Evolutionary conservation across 139 green algal species (phyloP), one percentile per base, ranked within the genome.

Genomic region (Chlamydomonas sp.): DNA sequence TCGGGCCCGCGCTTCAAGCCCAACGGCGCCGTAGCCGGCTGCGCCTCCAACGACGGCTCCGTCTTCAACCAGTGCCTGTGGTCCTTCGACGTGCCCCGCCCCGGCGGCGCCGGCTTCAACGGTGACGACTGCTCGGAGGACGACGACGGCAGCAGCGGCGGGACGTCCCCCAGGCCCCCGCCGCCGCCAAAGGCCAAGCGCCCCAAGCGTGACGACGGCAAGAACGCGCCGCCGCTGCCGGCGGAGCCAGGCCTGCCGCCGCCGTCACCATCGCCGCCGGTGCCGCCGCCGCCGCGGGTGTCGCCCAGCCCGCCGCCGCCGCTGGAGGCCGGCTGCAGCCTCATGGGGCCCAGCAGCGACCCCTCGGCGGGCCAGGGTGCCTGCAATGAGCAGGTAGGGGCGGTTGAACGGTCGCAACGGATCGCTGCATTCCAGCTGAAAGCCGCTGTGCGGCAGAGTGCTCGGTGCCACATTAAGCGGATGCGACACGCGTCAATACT

Each of bases 21-120:
- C 7, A 1, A 3, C 49, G 74, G 74, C 49, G 5, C 31, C 3
- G 78, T 83, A 1, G 78, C 78, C 4, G 78, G 78, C 8, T 83
- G 78, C 62, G 78, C 78, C 1, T 83, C 78, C 20, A 83, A 83
- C 62, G 78, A 83, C 62, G 78, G 78, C 78, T 31, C 78, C 20
- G 9, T 72, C 1, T 83, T 31, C 78, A 83, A 83, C 62, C 62
- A 83, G 62, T 83, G 78, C 78, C 20, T 83, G 20, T 83, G 78
- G 78, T 73, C 18, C 5, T 20, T 83, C 62, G n/a, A 16, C 7
- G 62, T 83, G 18, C 62, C 78, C 0, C 78, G 78, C 7, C 78
- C 78, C 6, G 78, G 63, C 61, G 12, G 74, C 74, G 2, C 49
- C 49, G 74, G 12, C 0, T 79, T 49, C 57, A 9, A 63, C 3